These are phyloP conservation scores for Kitagawia praeruptora DNA, from an alignment of 129 eudicot genomes.

Conservation along the genomic window DNA sequence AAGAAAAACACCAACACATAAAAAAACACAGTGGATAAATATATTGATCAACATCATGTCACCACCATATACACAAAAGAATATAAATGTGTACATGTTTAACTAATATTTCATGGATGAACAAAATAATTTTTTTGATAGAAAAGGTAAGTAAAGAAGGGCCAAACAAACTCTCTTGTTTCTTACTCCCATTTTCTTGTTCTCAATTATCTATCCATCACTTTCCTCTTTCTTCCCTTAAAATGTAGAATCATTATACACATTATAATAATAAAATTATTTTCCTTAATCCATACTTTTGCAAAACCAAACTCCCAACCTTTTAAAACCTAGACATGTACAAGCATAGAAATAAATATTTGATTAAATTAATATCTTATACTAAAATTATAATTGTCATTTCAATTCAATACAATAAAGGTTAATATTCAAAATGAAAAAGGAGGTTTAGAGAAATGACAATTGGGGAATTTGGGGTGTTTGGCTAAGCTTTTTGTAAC, in stretches of 20 bases:
- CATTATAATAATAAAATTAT: background rate
- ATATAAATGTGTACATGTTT: background rate
- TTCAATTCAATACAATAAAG: background rate
- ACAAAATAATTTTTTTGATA: background rate
- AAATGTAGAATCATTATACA: too few relatives aligned
- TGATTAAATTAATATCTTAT: background rate
- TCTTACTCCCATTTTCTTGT: conserved; percentile 28
- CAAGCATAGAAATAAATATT: background rate
- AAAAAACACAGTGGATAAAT: conserved; percentile 1
- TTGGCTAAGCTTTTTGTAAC: too few relatives aligned
- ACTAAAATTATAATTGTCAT: too few relatives aligned
- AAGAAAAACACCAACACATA: background rate
- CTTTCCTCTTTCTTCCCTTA: conserved; percentile 4
- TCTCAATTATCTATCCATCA: conserved; percentile 1
- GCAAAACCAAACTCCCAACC: background rate
- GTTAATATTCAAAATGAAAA: background rate
- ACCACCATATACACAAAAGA: conserved; percentile 11
- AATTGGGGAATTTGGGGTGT: too few relatives aligned
- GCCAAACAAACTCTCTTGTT: conserved; percentile 32
- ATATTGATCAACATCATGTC: conserved; percentile 29
- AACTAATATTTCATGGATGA: background rate
- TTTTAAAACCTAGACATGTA: background rate
- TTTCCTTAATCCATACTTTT: background rate
- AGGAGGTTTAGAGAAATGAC: conserved; percentile 3
- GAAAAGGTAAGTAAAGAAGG: conserved; percentile 17